These are phyloP conservation scores for Myriosclerotinia scirpicola DNA, from an alignment of 2,329 filamentous ascomycete genomes.

Conservation along the genomic window DNA sequence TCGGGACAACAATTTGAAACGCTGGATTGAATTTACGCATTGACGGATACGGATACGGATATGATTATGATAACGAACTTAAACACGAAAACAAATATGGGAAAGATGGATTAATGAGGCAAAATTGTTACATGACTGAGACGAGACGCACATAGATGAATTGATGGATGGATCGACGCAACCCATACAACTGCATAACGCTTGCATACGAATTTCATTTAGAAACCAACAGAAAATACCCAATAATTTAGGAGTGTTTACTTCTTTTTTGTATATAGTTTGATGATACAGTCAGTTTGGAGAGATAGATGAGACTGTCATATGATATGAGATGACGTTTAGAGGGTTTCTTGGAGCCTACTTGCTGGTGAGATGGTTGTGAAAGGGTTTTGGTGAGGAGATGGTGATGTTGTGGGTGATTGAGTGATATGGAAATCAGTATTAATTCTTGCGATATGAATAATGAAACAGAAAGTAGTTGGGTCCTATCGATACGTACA, in stretches of 20 bases:
- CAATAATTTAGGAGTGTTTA: conserved; percentile 16
- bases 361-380: too few relatives aligned
- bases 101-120: too few relatives aligned
- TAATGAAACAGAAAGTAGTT: too few relatives aligned
- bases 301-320: not conserved
- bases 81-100: not conserved
- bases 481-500: too few relatives aligned
- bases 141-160: not conserved
- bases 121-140: too few relatives aligned
- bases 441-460: too few relatives aligned
- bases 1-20: not conserved
- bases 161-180: not conserved
- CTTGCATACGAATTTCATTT: conserved; percentile 14
- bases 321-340: not conserved
- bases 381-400: too few relatives aligned
- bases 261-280: not conserved
- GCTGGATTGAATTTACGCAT: not conserved
- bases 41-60: not conserved
- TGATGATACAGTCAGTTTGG: not conserved
- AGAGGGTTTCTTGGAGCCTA: not conserved
- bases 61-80: conserved; percentile 9
- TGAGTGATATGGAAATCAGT: too few relatives aligned
- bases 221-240: conserved; percentile 18
- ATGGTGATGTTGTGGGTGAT: too few relatives aligned
- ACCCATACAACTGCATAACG: conserved; percentile 6